Evolutionary conservation across 2,329 filamentous ascomycete species (phyloP), one percentile per base, ranked within the genome.

Genomic region (Aspergillus puulaauensis): DNA sequence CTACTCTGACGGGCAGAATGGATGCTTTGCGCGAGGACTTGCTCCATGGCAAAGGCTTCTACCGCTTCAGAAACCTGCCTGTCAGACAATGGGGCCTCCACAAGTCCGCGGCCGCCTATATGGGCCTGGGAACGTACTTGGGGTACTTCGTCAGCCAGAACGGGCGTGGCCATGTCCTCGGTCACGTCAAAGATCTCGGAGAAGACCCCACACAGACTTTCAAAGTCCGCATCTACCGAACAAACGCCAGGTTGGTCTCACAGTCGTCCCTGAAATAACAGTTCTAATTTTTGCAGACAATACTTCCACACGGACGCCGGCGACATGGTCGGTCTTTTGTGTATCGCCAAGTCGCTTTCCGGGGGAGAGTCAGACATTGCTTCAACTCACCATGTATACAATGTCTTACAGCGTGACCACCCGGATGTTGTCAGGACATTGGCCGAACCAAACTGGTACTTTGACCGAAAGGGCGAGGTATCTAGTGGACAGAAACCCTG

Each of bases 141-240:
- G 91, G 92, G 58, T 95, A 96, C 79, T 93, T 95, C 62, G 86
- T 96, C 41, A 90, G 86, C 23, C 92, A 96, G 70, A 96, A 96
- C 77, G 87, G 88, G 17, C 85, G 86, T 17, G 91, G 91, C 45
- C 91, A 96, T 75, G 90, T 96, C 9, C 83, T 96, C 1, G 91
- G 91, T 7, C 91, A 96, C 73, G 91, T 96, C 66, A 93, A 96
- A 77, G 91, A 96, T 75, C 83, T 95, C 3, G 90, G 90, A 46
- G 91, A 93, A 64, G 91, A 96, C 72, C 82, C 88, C 24, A 85
- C 82, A 4, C 87, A 92, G 76, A 96, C 91, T 67, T 89, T 96
- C 77, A 89, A 87, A 66, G 91, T 96, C 60, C 88, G 92, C 66
- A 96, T 96, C 75, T 96, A 96, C 79, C 85, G 92, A 62, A 96